Percentiles rank a stretch among this genome's conserved stretches.
Evolutionary conservation across 768 basidiomycete genomes (phyloP).

Genomic region (Suillus americanus): DNA sequence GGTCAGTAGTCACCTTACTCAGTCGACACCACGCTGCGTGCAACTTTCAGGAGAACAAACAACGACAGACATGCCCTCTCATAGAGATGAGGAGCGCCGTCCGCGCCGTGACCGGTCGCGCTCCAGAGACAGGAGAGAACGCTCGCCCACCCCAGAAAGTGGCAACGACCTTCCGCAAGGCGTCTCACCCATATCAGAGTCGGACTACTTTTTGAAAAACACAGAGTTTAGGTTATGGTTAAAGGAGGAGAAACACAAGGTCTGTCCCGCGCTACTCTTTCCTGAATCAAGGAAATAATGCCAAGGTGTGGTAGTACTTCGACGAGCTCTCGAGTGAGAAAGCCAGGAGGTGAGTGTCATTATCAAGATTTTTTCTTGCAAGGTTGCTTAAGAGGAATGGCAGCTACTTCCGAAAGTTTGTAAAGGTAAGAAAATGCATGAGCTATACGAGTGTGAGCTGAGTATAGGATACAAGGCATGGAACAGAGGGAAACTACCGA

Average conservation of each 20-base stretch:
- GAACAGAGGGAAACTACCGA: slow-evolving; percentile 75
- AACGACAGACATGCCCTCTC: slow-evolving; percentile 14
- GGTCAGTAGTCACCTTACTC: background rate
- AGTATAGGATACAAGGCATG: slow-evolving; percentile 51
- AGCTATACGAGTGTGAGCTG: slow-evolving; percentile 2
- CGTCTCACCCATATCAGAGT: slow-evolving; percentile 66
- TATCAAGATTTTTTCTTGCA: slow-evolving; percentile 20
- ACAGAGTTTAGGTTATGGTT: slow-evolving; percentile 88
- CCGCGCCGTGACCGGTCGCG: slow-evolving; percentile 28
- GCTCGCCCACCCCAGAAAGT: slow-evolving; percentile 48
- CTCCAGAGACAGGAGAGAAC: slow-evolving; percentile 7
- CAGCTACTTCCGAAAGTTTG: slow-evolving; percentile 92
- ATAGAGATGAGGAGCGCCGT: slow-evolving; percentile 7
- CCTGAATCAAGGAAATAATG: slow-evolving; percentile 27
- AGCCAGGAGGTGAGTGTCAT: slow-evolving; percentile 61
- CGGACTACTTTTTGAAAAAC: slow-evolving; percentile 88
- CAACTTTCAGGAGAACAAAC: background rate
- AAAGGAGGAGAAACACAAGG: slow-evolving; percentile 67
- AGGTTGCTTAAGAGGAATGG: slow-evolving; percentile 23
- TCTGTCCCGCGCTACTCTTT: slow-evolving; percentile 34
- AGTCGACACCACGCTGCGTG: background rate
- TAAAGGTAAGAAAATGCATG: slow-evolving; percentile 52
- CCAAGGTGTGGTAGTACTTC: slow-evolving; percentile 60
- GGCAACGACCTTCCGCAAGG: slow-evolving; percentile 49
- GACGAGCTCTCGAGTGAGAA: slow-evolving; percentile 82